Percentiles rank a stretch among this genome's conserved stretches.
phyloP scores from a whole-genome alignment of 2,329 filamentous ascomycete species.

The Chaetomium sp. region DNA sequence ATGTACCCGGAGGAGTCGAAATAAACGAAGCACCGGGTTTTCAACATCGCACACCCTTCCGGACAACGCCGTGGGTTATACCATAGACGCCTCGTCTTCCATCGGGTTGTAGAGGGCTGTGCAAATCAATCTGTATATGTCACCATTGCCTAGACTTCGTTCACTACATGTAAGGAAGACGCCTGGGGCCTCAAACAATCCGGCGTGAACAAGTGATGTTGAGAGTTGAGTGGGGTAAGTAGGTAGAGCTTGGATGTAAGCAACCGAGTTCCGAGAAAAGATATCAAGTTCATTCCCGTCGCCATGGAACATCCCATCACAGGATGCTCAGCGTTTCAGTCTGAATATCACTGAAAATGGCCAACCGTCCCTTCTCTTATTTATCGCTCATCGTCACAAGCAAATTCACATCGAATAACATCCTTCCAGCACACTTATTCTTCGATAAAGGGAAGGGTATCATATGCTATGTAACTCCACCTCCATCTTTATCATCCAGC shows the following conservation, averaged over 20 bases:
- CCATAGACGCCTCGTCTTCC: constrained; percentile 1
- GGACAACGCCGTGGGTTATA: constrained; percentile 3
- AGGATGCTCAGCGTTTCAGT: not conserved
- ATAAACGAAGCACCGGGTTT: constrained; percentile 20
- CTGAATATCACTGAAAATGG: not conserved
- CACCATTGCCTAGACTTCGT: constrained; percentile 10
- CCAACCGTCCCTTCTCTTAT: not conserved
- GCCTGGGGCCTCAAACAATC: not conserved
- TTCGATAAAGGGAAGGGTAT: not conserved
- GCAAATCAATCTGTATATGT: constrained; percentile 22
- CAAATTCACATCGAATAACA: not conserved
- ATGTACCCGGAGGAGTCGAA: constrained; percentile 70
- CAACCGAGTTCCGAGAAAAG: constrained; percentile 2
- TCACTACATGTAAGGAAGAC: constrained; percentile 5
- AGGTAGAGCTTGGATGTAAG: constrained; percentile 16
- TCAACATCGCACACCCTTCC: not conserved
- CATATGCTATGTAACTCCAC: not conserved
- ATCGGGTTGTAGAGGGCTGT: constrained; percentile 8
- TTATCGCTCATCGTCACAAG: not conserved
- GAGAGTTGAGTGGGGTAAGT: not conserved
- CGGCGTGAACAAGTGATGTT: constrained; percentile 2
- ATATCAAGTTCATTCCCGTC: not conserved
- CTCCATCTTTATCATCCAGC: not conserved
- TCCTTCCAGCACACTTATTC: not conserved
- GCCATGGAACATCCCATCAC: not conserved